Evolutionary conservation across 352 stramenopile species (phyloP), one percentile per base, ranked within the genome.

Genomic region (Blastocystis sp.): DNA sequence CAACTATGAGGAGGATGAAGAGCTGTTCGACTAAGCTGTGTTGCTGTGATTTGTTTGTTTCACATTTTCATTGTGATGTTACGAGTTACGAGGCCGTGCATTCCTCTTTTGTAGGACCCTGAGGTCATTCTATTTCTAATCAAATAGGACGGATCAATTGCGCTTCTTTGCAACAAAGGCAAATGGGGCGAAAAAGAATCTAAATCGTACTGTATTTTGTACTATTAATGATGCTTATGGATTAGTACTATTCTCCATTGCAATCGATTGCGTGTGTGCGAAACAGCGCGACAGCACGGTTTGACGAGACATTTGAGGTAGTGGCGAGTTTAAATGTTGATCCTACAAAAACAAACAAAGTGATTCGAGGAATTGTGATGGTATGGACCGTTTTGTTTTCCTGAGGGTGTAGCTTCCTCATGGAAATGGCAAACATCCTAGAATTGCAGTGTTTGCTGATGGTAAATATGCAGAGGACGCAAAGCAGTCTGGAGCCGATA

Each of bases 341-440:
- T 87, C 82, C 82, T n/a, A 85, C 47, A 41, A 90, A 90, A 68
- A 73, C 69, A 76, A 90, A 90, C 76, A 24, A 89, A 41, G 68
- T 81, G 41, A 45, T 90, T 50, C 53, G 82, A 37, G 82, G 82
- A 68, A 55, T 76, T 11, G 34, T 90, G 8, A 64, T 66, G 2
- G 65, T 90, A 88, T 20, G 2, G 11, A 18, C 6, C 16, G 16
- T 50, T 39, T 26, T 6, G 11, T 16, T 64, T 9, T 47, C 26
- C 20, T 65, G 37, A 34, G 7, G 3, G 16, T 26, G 26, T 81
- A 81, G 70, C 70, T 81, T 39, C 82, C 82, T 56, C 64, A 90
- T 20, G 82, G 69, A n/a, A 76, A 47, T 6, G 69, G 82, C 41
- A 88, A 85, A 50, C 55, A 63, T 43, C 47, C 54, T 53, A 24